Percentiles rank a stretch among this genome's conserved stretches.
phyloP scores from a whole-genome alignment of 2,329 filamentous ascomycete species.

The Aspergillus puulaauensis region DNA sequence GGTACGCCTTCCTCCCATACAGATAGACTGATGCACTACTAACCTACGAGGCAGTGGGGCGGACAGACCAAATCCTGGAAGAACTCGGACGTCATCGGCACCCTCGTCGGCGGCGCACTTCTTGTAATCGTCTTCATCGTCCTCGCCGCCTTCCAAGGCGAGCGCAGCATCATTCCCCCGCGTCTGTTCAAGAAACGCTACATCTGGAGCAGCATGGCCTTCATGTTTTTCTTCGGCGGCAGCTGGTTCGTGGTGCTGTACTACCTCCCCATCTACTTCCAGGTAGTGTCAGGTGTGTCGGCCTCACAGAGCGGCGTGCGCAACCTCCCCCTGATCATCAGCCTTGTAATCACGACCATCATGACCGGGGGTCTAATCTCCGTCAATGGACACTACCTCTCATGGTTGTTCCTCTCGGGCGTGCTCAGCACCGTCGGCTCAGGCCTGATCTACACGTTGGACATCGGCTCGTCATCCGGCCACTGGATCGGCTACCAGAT shows the following conservation, averaged over 20 bases:
- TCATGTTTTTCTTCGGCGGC: background rate
- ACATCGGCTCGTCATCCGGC: conserved; percentile 22
- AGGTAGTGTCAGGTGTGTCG: conserved; percentile 44
- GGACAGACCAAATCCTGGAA: conserved; percentile 55
- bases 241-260: conserved; percentile 18
- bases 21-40: too few relatives aligned
- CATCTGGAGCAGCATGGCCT: conserved; percentile 11
- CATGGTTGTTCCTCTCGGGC: too few relatives aligned
- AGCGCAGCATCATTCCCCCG: background rate
- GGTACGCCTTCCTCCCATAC: too few relatives aligned
- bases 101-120: conserved; percentile 37
- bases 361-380: background rate
- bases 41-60: conserved; percentile 52
- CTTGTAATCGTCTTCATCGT: background rate
- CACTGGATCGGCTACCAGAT: conserved; percentile 39
- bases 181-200: background rate
- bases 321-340: conserved; percentile 36
- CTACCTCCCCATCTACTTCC: conserved; percentile 48
- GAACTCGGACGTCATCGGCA: conserved; percentile 50
- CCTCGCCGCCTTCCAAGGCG: conserved; percentile 18
- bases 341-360: conserved; percentile 27
- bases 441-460: conserved; percentile 32
- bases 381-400: background rate
- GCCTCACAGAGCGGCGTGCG: conserved; percentile 46
- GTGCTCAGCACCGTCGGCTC: background rate